Percentiles rank a stretch among this genome's conserved stretches.
Evolutionary conservation across 164 flowering plant species (phyloP).

Genomic region (Liriodendron chinense): DNA sequence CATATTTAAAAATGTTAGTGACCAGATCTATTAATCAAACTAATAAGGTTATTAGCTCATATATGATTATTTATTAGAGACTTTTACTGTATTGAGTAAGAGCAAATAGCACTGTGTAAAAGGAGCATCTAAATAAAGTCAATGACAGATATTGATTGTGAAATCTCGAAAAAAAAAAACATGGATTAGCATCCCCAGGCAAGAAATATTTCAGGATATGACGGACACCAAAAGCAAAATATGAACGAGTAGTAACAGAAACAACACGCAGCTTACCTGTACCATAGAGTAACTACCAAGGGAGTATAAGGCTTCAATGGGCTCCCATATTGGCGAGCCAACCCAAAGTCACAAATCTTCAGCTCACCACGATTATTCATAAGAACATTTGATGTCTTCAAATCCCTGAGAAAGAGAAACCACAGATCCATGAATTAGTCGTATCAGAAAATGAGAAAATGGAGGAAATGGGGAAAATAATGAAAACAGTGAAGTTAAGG

Average conservation of each 20-base stretch:
- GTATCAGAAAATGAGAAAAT: neutral
- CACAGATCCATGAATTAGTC: neutral
- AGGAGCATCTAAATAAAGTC: too few relatives aligned
- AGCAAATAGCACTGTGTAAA: too few relatives aligned
- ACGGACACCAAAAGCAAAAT: neutral
- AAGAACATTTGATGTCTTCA: conserved; percentile 92
- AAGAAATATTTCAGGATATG: too few relatives aligned
- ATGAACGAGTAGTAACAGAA: neutral
- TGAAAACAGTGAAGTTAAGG: neutral
- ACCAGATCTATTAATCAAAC: too few relatives aligned
- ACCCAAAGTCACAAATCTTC: conserved; percentile 96
- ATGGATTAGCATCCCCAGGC: too few relatives aligned
- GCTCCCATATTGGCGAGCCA: conserved; percentile 99
- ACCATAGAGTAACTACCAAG: conserved; percentile 97
- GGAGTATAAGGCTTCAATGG: conserved; percentile 95
- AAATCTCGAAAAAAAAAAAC: too few relatives aligned
- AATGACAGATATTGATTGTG: too few relatives aligned
- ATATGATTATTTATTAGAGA: too few relatives aligned
- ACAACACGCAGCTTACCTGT: conserved; percentile 57
- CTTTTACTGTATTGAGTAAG: too few relatives aligned
- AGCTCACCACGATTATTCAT: conserved; percentile 91
- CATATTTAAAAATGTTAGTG: too few relatives aligned
- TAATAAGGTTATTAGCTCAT: too few relatives aligned
- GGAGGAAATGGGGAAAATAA: neutral
- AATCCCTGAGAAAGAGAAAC: conserved; percentile 40